Evolutionary conservation across 768 basidiomycete genomes (phyloP), one percentile per base, ranked within the genome.

Genomic region (Hericium erinaceus): DNA sequence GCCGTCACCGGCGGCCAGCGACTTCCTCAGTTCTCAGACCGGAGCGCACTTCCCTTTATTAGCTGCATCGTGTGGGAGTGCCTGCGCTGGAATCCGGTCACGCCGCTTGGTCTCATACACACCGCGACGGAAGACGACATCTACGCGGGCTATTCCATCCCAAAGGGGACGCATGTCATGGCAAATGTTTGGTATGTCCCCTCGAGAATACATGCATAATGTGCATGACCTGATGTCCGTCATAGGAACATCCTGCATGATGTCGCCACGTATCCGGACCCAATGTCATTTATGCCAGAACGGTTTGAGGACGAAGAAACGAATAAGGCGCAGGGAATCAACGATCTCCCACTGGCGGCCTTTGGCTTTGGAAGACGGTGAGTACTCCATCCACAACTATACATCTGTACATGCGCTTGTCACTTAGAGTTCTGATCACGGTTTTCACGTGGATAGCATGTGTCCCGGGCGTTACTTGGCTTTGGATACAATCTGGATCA

Each of bases 381-480:
- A 48, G 67, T 57, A 38, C 37, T 8, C 8, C 33, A 8, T 33
- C 16, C 7, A 44, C 2, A 55, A 38, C 24, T 15, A 26, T 12
- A 24, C 41, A 13, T 33, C 26, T 26, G 44, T 39, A 56, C n/a
- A 37, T 41, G 24, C 10, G 11, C 39, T 18, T n/a, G 22, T 46
- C 38, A 24, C 33, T 20, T 24, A 51, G 49, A 37, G 33, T 33
- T 33, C 28, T 11, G 24, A 24, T 33, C 24, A 18, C 28, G 24
- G 26, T 51, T 26, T 10, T 3, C 49, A 51, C 16, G 49, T 37
- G 9, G 40, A 16, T 51, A 78, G 77, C 41, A 64, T 73, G 49
- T 80, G 78, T 62, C 77, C 77, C 3, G 77, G 78, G 10, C 69
- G 72, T 33, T 72, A 69, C 65, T 64, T 80, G 6, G 79, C 76